Evolutionary conservation across 1,284 basidiomycete genomes (phyloP), one percentile per base, ranked within the genome.

Genomic region (Heterobasidion parviporum): DNA sequence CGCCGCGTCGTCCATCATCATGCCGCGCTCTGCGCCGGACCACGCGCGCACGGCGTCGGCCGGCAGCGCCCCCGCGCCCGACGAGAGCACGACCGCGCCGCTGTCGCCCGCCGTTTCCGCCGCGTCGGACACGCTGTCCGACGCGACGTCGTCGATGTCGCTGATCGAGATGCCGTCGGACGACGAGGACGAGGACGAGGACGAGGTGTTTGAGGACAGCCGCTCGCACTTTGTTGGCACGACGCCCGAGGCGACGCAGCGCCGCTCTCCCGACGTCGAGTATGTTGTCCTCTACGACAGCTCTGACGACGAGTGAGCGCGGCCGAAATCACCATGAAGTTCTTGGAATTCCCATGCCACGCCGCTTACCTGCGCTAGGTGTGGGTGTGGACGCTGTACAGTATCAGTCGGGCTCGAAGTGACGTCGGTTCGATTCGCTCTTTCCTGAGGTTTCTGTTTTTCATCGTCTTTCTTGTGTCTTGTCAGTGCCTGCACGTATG

Each of bases 241-340:
- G 32, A 55, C 71, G 8, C 69, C 71, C 8, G 68, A 68, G 16
- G 55, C 54, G 15, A 57, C 43, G 35, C 58, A 55, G 18, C 54
- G 58, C 50, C 58, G 47, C 16, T 34, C 33, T 15, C 14, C 33
- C 16, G 74, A 76, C 32, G 65, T 76, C 55, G 85, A 88, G 62
- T 89, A 86, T 61, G 83, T 88, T 15, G 74, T 89, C 58, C 65
- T 89, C 54, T 88, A 85, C 61, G 87, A 87, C 63, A 81, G 81
- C 57, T 74, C 73, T 0, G 81, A 82, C 41, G 81, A 78, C 10
- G 66, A 75, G 32, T 61, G 33, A 55, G n/a, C 9, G 47, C 47
- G 16, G 26, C 26, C 26, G 3, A 26, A 4, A 26, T 26, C 26
- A 26, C 44, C 1, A 8, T 32, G 47, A 26, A 26, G 3, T 0